Evolutionary conservation across 179 eudicot genomes (phyloP).

Genomic region (Spergularia azorica): DNA sequence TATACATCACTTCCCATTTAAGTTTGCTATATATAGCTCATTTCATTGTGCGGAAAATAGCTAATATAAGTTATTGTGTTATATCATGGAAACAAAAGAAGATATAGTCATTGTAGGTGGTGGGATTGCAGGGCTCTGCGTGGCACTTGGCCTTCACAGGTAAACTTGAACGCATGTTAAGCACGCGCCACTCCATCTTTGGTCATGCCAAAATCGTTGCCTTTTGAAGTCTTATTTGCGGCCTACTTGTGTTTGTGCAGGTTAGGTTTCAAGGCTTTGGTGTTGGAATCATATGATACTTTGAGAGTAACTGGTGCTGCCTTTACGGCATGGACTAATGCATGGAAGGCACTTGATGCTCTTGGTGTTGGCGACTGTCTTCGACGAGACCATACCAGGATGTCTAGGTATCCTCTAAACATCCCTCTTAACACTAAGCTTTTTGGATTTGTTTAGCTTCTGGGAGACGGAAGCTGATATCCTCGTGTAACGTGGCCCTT

Average conservation of each 20-base stretch:
- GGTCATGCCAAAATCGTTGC: no score
- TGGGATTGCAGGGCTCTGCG: slow-evolving; percentile 36
- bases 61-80: not conserved
- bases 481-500: no score
- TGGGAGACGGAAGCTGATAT: no score
- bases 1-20: not conserved
- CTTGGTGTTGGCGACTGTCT: slow-evolving; percentile 47
- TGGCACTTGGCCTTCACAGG: slow-evolving; percentile 37
- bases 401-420: slow-evolving; percentile 26
- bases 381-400: slow-evolving; percentile 32
- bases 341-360: slow-evolving; percentile 50
- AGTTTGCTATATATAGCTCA: not conserved
- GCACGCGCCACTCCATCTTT: no score
- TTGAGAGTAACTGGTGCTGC: slow-evolving; percentile 37
- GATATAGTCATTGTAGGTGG: slow-evolving; percentile 35
- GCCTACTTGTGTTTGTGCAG: slow-evolving; percentile 13
- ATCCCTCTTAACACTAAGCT: no score
- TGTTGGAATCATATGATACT: slow-evolving; percentile 35
- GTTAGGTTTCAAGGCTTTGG: slow-evolving; percentile 33
- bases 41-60: not conserved
- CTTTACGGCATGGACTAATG: slow-evolving; percentile 41
- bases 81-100: slow-evolving; percentile 22
- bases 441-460: not conserved
- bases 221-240: not conserved
- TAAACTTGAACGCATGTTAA: not conserved